Base-by-base conservation (phyloP, 2,329 filamentous ascomycete genomes). In the Thermomyces lanuginosus region DNA sequence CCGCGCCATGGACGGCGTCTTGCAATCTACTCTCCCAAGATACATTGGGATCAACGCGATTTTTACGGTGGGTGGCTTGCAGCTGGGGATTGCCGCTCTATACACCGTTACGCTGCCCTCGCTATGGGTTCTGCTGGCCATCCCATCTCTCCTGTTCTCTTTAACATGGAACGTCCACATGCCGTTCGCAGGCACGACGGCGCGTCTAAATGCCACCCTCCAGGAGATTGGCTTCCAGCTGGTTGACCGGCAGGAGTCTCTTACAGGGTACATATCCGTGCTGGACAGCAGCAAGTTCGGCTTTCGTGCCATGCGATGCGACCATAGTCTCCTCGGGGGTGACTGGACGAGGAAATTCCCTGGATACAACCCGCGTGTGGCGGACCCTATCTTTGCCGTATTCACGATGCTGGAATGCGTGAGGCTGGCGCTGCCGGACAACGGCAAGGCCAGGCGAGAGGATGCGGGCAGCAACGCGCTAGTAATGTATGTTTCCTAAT, bases 361-460 rank as follows among this genome's bases (percentile, higher is more conserved):
- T 42, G 51, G 74, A 48, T 33, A 62, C 55, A 26, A 57, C 45
- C 66, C 63, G 1, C 50, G 65, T 22, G 58, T 82, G 10, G 69
- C 71, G 7, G 89, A 98, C 53, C 82, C 86, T 0, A 81, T 98
- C 30, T 98, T 95, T 47, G 76, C 81, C 6, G 77, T 95, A n/a
- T 98, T 98, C 49, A 76, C 81, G 14, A 91, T 92, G 66, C 69
- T 98, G 1, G 89, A 98, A 51, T 82, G 86, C 3, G 76, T 95
- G 5, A 70, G 89, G 12, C 64, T 98, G 16, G 64, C 92, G 13
- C 63, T 89, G 39, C 53, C 62, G 4, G 58, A 64, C 16, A 33
- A 44, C 24, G 44, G 46, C 6, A 34, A 41, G 20, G 36, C 37
- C 14, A 36, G 29, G 19, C 46, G 43, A 12, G 56, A 55, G 2